These are phyloP conservation scores for Hemisphaericaspora xylofermentans DNA, from an alignment of 1,139 yeast genomes.

Conservation along the genomic window DNA sequence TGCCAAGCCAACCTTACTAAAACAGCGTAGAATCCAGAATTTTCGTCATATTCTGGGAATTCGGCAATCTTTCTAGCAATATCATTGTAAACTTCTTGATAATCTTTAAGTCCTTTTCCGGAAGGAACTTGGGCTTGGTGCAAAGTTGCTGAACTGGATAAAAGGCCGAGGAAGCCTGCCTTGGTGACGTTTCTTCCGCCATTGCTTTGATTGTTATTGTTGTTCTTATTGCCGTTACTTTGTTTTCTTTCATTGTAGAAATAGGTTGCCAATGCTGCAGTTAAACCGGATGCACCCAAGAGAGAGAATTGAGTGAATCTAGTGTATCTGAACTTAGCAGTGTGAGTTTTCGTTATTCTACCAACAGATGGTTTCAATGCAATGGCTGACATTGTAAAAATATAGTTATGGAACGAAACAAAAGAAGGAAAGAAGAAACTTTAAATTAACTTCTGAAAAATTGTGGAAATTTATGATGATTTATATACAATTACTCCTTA, in stretches of 20 bases:
- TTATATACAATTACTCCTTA: background rate
- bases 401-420: slow-evolving; percentile 6
- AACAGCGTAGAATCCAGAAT: slow-evolving; percentile 64
- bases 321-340: slow-evolving; percentile 6
- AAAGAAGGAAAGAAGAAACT: slow-evolving; percentile 1
- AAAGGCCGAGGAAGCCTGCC: slow-evolving; percentile 12
- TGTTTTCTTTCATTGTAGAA: slow-evolving; percentile 12
- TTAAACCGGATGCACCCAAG: slow-evolving; percentile 24
- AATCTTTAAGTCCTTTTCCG: slow-evolving; percentile 48
- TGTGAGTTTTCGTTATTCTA: slow-evolving; percentile 7
- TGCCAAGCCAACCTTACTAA: slow-evolving; percentile 78
- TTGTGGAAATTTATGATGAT: background rate
- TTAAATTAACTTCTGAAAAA: background rate
- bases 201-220: slow-evolving; percentile 11
- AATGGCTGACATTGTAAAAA: slow-evolving; percentile 14
- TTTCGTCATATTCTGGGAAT: slow-evolving; percentile 73
- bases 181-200: slow-evolving; percentile 11
- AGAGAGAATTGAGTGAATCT: slow-evolving; percentile 6
- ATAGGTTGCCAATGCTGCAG: slow-evolving; percentile 23
- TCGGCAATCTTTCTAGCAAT: slow-evolving; percentile 74
- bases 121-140: slow-evolving; percentile 25
- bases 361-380: slow-evolving; percentile 11
- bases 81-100: slow-evolving; percentile 76
- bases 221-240: slow-evolving; percentile 14
- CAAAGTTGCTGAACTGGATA: slow-evolving; percentile 23